Base-by-base conservation (phyloP, 495 filamentous ascomycete species). In the Rhypophila decipiens region DNA sequence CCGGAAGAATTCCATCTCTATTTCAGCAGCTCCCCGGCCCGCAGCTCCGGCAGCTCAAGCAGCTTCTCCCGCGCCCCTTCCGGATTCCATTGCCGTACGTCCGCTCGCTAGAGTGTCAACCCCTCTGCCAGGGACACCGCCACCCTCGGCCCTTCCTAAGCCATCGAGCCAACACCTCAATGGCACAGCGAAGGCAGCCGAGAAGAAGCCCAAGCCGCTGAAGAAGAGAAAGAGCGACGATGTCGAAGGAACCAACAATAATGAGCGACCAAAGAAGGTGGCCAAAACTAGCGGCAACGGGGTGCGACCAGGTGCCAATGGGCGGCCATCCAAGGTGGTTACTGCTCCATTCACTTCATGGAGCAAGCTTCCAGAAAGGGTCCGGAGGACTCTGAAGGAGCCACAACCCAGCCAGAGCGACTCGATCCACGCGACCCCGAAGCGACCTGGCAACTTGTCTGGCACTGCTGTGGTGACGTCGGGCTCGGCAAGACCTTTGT, bases 151-250 rank as follows among this genome's bases (percentile, higher is more conserved):
- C 27, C 13, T 20, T 36, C 3, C 37, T 20, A 17, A 17, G 27
- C 7, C 34, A 17, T 39, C 22, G 13, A 39, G 31, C 24, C 51
- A 50, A 2, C 50, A 41, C 22, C 39, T 21, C 17, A 52, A 52
- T 11, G 43, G 33, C 13, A 36, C 27, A 38, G 33, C 36, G 12
- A 42, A 24, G 7, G 20, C 46, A 5, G 24, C 24, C 20, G 47
- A 59, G 2, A 66, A 60, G 49, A 51, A 46, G 18, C 44, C 53
- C 3, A 66, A 65, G 47, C 38, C 35, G 15, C 22, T 21, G 7
- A 63, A 59, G 46, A 67, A 67, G 51, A 57, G 64, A 37, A 65
- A 65, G 49, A 63, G 57, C 38, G 59, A 67, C 18, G 61, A 67
- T 9, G 29, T 18, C 3, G 55, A 53, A 19, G 61, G 50, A n/a